Conservation (phyloP, 163 green algal species). For the Botryococcus braunii region DNA sequence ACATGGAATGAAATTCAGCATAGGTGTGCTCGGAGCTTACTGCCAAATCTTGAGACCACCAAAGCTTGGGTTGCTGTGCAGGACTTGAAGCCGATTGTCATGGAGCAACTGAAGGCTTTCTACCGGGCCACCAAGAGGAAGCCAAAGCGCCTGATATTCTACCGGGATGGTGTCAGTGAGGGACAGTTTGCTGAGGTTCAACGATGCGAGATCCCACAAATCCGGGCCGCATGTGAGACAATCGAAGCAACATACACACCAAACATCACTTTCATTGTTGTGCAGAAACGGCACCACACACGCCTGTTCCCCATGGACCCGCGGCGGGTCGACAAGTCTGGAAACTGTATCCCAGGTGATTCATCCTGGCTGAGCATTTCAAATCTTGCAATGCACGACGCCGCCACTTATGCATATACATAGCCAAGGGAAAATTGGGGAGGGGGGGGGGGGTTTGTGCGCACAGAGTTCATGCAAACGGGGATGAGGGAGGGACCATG, state of each 20-base stretch:
- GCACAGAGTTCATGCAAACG: neutral
- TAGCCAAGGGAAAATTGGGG: neutral
- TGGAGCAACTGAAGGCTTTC: constrained; percentile 65
- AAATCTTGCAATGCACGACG: neutral
- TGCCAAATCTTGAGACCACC: too few species aligned
- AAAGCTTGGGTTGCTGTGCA: too few species aligned
- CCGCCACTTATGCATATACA: neutral
- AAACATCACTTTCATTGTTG: constrained; percentile 38
- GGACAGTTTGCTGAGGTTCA: constrained; percentile 31
- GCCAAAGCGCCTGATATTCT: constrained; percentile 54
- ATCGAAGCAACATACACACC: neutral
- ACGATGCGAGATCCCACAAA: constrained; percentile 20
- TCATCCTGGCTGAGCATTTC: neutral
- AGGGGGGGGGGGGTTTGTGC: too few species aligned
- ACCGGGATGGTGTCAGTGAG: constrained; percentile 56
- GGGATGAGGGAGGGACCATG: neutral
- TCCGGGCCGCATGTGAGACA: constrained; percentile 5
- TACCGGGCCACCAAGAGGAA: constrained; percentile 38
- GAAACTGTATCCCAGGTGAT: constrained; percentile 42
- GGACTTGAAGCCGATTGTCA: constrained; percentile 37
- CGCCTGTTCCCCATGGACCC: constrained; percentile 51
- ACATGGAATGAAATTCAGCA: too few species aligned
- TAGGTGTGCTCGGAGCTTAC: too few species aligned
- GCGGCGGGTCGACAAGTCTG: constrained; percentile 26
- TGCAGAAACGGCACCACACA: constrained; percentile 82